Evolutionary conservation across 139 green algal genomes (phyloP).

Genomic region (Penium margaritaceum): DNA sequence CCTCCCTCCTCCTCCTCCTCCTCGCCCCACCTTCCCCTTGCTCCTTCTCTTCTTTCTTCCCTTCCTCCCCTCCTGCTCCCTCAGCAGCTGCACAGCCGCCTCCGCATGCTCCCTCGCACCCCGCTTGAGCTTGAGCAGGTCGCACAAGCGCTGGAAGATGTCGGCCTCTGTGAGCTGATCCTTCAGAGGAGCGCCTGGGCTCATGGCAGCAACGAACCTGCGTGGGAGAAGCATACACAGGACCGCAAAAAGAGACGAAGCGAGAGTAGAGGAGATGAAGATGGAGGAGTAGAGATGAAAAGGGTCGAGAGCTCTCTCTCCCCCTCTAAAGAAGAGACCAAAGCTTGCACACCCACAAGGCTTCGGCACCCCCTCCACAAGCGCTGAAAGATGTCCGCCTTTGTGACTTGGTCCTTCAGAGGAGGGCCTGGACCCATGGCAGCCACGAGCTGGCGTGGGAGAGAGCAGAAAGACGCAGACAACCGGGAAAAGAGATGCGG

Average conservation of each 20-base stretch:
- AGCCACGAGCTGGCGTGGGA: too few relatives aligned
- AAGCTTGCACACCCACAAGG: too few relatives aligned
- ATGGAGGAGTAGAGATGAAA: too few relatives aligned
- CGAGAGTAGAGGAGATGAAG: neutral
- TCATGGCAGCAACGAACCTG: neutral
- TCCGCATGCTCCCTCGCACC: neutral
- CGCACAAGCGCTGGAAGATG: constrained; percentile 17
- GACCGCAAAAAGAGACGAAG: neutral
- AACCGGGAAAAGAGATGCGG: too few relatives aligned
- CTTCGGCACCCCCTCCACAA: too few relatives aligned
- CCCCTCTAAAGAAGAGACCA: too few relatives aligned
- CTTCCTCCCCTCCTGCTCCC: neutral
- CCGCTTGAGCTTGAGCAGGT: constrained; percentile 19
- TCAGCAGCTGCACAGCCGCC: neutral
- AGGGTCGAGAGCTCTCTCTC: too few relatives aligned
- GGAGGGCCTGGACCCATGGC: too few relatives aligned
- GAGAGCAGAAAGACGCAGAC: too few relatives aligned
- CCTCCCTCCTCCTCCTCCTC: neutral
- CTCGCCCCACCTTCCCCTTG: neutral
- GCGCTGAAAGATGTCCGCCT: too few relatives aligned
- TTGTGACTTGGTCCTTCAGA: too few relatives aligned
- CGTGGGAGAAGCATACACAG: neutral
- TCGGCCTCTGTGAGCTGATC: neutral
- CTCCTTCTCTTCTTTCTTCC: neutral
- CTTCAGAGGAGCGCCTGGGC: neutral